Evolutionary conservation across 352 stramenopile species (phyloP).

Genomic region (Globisporangium recalcitrans): DNA sequence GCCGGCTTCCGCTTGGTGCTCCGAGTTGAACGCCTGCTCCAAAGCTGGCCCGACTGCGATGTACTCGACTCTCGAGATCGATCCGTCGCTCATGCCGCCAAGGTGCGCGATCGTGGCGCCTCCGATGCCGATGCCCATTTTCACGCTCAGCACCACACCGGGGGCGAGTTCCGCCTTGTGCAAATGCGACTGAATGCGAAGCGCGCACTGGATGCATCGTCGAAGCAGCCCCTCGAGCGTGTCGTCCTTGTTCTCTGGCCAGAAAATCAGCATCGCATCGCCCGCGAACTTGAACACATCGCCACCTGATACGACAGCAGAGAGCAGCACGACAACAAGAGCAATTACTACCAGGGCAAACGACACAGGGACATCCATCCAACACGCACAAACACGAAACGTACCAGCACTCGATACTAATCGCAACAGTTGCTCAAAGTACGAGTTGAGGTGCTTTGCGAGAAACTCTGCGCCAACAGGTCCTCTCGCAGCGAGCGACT

Average conservation of each 20-base stretch:
- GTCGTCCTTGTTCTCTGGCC: conserved; percentile 88
- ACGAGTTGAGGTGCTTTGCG: conserved; percentile 91
- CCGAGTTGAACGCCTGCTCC: conserved; percentile 86
- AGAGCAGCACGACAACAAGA: neutral
- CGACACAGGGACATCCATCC: no score
- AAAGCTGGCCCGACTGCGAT: conserved; percentile 88
- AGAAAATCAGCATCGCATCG: conserved; percentile 95
- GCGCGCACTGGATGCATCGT: conserved; percentile 84
- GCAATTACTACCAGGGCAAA: neutral
- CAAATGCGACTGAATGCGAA: conserved; percentile 88
- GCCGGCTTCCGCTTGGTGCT: conserved; percentile 84
- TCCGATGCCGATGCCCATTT: conserved; percentile 91
- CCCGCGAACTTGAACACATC: conserved; percentile 95
- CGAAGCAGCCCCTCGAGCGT: conserved; percentile 77
- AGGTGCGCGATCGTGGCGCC: conserved; percentile 86
- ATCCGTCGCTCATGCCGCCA: conserved; percentile 81
- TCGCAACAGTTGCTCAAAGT: conserved; percentile 85
- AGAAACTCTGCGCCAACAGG: conserved; percentile 88
- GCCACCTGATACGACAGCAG: conserved; percentile 22
- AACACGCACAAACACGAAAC: neutral
- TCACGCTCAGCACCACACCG: conserved; percentile 90
- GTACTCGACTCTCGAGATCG: conserved; percentile 87
- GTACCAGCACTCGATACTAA: conserved; percentile 68
- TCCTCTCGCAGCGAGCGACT: conserved; percentile 83
- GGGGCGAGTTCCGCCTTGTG: conserved; percentile 80